Percentiles rank a stretch among this genome's conserved stretches.
phyloP scores from a whole-genome alignment of 768 basidiomycete genomes.

The Suillus spraguei region DNA sequence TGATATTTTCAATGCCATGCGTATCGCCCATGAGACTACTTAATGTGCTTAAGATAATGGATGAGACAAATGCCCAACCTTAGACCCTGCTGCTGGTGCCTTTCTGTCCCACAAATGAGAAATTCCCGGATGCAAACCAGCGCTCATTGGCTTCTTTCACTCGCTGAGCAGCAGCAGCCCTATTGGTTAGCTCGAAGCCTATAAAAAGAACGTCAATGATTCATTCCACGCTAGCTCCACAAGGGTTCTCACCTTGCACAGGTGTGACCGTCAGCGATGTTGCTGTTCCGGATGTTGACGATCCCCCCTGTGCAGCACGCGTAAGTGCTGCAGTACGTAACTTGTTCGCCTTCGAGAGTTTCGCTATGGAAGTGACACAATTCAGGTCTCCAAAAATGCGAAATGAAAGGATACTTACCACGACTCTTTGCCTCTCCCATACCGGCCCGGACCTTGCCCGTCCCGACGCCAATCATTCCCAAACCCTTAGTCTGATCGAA shows the following conservation, averaged over 20 bases:
- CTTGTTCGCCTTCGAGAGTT: constrained; percentile 94
- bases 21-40: neutral
- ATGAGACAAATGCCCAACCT: constrained; percentile 8
- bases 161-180: constrained; percentile 78
- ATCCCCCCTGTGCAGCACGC: constrained; percentile 62
- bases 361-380: constrained; percentile 55
- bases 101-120: constrained; percentile 74
- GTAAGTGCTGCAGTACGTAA: constrained; percentile 85
- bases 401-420: constrained; percentile 53
- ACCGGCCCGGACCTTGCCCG: constrained; percentile 89
- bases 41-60: neutral
- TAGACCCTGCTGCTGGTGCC: constrained; percentile 33
- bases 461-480: constrained; percentile 91
- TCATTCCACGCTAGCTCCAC: constrained; percentile 4
- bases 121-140: constrained; percentile 90
- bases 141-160: constrained; percentile 96
- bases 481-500: constrained; percentile 98
- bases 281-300: constrained; percentile 74
- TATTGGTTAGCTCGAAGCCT: constrained; percentile 96
- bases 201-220: constrained; percentile 21
- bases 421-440: constrained; percentile 88
- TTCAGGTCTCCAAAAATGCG: neutral
- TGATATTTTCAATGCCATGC: constrained; percentile 9
- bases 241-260: constrained; percentile 70
- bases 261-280: constrained; percentile 95